phyloP scores from a whole-genome alignment of 495 filamentous ascomycete species.

The Melanomma pulvis-pyrius region DNA sequence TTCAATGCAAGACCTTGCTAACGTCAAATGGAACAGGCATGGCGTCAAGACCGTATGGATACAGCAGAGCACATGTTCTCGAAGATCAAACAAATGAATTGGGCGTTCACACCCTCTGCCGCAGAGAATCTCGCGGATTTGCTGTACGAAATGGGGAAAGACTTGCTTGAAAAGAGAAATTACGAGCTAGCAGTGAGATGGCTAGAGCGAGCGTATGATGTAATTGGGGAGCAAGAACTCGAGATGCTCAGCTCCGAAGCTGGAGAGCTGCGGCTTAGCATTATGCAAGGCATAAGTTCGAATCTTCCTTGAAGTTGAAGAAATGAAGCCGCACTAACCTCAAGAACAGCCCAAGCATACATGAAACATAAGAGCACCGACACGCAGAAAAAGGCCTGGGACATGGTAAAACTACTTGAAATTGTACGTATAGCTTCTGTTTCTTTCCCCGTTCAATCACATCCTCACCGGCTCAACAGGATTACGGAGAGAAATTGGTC shows the following conservation, averaged over 20 bases:
- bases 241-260: conserved; percentile 61
- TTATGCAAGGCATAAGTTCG: conserved; percentile 56
- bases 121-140: conserved; percentile 71
- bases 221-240: conserved; percentile 59
- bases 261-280: conserved; percentile 64
- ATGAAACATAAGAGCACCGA: conserved; percentile 53
- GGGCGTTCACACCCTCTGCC: conserved; percentile 51
- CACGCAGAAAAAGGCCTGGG: conserved; percentile 56
- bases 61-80: conserved; percentile 77
- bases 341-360: conserved; percentile 52
- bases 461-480: conserved; percentile 36
- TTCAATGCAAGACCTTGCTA: conserved; percentile 10
- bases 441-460: not conserved
- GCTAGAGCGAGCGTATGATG: conserved; percentile 70
- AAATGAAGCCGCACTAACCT: conserved; percentile 7
- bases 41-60: conserved; percentile 69
- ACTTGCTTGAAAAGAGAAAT: conserved; percentile 56
- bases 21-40: conserved; percentile 57
- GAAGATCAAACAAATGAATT: conserved; percentile 52
- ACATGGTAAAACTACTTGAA: conserved; percentile 61
- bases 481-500: conserved; percentile 63
- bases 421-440: conserved; percentile 34
- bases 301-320: not conserved
- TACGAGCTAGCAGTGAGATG: conserved; percentile 64
- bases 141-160: conserved; percentile 72